Percentiles rank a stretch among this genome's conserved stretches.
Evolutionary conservation across 257 asterid species (phyloP).

Genomic region (Mitragyna speciosa): DNA sequence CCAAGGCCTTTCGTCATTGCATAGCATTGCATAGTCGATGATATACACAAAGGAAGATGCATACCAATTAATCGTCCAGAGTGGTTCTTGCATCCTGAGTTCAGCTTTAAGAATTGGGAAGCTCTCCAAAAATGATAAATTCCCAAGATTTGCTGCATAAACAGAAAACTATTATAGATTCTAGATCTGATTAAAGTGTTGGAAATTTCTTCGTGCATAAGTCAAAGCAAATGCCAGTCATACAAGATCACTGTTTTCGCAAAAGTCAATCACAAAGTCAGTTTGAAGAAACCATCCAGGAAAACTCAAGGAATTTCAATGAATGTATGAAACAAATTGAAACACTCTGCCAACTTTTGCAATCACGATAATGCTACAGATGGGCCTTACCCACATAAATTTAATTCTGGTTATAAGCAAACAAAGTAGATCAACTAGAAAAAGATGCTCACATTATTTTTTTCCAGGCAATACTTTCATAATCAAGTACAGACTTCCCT

Average conservation of each 20-base stretch:
- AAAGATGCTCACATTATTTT: not conserved
- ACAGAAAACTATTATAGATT: not conserved
- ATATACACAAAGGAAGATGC: not conserved
- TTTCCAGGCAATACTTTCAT: not conserved
- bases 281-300: not conserved
- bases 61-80: constrained; percentile 60
- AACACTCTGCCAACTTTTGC: not conserved
- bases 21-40: not conserved
- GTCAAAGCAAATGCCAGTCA: not conserved
- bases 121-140: constrained; percentile 59
- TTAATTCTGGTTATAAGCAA: not conserved
- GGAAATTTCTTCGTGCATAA: not conserved
- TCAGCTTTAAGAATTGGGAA: constrained; percentile 73
- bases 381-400: not conserved
- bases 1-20: not conserved
- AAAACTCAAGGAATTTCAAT: not conserved
- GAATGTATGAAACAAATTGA: not conserved
- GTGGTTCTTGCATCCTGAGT: constrained; percentile 94
- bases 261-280: not conserved
- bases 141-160: constrained; percentile 68
- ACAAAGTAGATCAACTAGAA: not conserved
- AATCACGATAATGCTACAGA: not conserved
- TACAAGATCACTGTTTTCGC: not conserved
- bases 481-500: not conserved
- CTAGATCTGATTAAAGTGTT: not conserved